Conservation (phyloP, 2,329 filamentous ascomycete genomes). For the Zymoseptoria ardabiliae region DNA sequence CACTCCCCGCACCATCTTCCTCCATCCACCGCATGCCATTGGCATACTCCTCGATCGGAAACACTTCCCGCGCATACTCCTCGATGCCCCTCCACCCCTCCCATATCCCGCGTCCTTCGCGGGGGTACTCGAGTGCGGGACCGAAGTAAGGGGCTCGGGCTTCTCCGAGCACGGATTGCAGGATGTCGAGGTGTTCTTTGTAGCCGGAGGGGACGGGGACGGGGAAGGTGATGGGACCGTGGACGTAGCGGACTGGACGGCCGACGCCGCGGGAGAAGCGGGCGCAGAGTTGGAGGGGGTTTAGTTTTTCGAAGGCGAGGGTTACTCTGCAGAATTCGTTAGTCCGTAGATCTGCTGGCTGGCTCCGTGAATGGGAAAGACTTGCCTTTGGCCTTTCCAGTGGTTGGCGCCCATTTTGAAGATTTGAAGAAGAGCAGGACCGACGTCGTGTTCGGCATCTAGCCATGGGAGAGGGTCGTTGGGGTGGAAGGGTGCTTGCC, state of each 20-base stretch:
- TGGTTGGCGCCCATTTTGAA: constrained; percentile 86
- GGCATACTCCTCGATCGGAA: constrained; percentile 86
- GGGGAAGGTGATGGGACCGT: constrained; percentile 71
- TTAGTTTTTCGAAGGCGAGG: constrained; percentile 82
- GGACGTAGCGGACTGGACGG: constrained; percentile 69
- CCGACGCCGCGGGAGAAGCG: constrained; percentile 73
- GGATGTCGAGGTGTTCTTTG: constrained; percentile 69
- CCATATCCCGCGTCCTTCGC: constrained; percentile 75
- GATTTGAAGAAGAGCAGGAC: constrained; percentile 82
- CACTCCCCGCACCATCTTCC: constrained; percentile 32
- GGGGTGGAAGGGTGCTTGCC: constrained; percentile 90
- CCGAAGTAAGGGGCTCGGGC: constrained; percentile 56
- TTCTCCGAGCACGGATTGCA: constrained; percentile 54
- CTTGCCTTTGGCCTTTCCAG: constrained; percentile 69
- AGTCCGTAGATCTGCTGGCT: constrained; percentile 2
- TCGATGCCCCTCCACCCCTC: constrained; percentile 84
- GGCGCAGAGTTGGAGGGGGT: constrained; percentile 72
- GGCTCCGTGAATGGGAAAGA: too few species aligned
- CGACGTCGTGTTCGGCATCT: constrained; percentile 92
- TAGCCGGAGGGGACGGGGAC: constrained; percentile 85
- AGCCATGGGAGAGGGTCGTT: constrained; percentile 87
- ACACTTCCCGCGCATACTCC: constrained; percentile 91
- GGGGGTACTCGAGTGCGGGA: constrained; percentile 56
- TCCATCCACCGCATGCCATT: constrained; percentile 94
- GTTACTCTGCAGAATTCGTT: constrained; percentile 56